A percentile compares a stretch with the other conserved stretches of the same genome.
Evolutionary conservation across 805 yeast genomes (phyloP).

Genomic region (Saturnispora saitoi): DNA sequence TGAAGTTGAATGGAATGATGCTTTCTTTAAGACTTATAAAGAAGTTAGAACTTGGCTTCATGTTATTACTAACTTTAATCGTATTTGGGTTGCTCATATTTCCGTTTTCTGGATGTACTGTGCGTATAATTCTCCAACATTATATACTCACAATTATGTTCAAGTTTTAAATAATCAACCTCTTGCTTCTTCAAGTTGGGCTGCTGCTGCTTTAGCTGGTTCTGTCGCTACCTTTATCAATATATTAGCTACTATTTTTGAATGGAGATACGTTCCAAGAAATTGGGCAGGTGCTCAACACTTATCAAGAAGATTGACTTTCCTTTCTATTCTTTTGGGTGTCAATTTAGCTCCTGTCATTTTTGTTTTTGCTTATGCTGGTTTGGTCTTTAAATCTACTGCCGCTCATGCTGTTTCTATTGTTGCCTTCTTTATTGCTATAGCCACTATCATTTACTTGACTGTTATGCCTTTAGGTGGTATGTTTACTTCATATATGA

Average conservation of each 20-base stretch:
- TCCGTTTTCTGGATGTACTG: slow-evolving; percentile 90
- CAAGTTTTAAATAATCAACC: slow-evolving; percentile 83
- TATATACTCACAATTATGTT: slow-evolving; percentile 79
- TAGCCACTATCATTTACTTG: slow-evolving; percentile 77
- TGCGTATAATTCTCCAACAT: slow-evolving; percentile 84
- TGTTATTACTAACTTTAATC: slow-evolving; percentile 87
- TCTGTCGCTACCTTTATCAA: slow-evolving; percentile 74
- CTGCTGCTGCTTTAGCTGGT: slow-evolving; percentile 90
- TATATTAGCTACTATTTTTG: slow-evolving; percentile 78
- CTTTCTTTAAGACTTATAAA: slow-evolving; percentile 90
- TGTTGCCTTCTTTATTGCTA: slow-evolving; percentile 81
- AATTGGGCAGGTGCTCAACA: slow-evolving; percentile 99
- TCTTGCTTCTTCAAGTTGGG: slow-evolving; percentile 86
- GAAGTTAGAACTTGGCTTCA: slow-evolving; percentile 98
- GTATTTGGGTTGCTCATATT: slow-evolving; percentile 95
- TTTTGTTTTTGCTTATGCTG: slow-evolving; percentile 77
- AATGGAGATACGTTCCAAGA: slow-evolving; percentile 96
- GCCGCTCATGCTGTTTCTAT: slow-evolving; percentile 74
- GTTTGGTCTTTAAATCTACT: slow-evolving; percentile 53
- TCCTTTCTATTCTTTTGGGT: slow-evolving; percentile 55
- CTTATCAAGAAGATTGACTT: slow-evolving; percentile 76
- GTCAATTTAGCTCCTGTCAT: slow-evolving; percentile 80
- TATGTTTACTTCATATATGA: slow-evolving; percentile 85
- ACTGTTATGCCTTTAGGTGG: slow-evolving; percentile 96
- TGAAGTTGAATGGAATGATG: slow-evolving; percentile 86